Evolutionary conservation across 1,284 basidiomycete species (phyloP), one percentile per base, ranked within the genome.

Genomic region (Ceratobasidium sp.): DNA sequence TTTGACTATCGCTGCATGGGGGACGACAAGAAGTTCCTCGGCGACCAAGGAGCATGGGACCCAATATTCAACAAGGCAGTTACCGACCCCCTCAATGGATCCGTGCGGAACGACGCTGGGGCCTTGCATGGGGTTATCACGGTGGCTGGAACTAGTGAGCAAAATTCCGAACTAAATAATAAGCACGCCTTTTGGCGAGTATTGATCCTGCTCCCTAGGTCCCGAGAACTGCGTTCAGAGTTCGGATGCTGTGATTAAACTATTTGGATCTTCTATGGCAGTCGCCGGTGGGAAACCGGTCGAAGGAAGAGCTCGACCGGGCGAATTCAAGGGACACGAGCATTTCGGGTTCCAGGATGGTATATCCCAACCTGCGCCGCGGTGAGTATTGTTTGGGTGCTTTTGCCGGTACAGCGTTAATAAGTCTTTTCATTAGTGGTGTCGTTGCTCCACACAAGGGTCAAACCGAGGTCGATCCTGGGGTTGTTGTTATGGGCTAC

Each of bases 311-410:
- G 72, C 51, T 29, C 49, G 75, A 39, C 34, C 72, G 8, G 41
- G 39, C 22, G 9, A 43, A 4, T 43, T 65, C 41, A 48, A 49
- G n/a, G 74, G 69, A 5, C 62, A 71, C 11, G 75, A 76, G 34
- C 75, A 76, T 43, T 76, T 76, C 51, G 75, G 75, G 1, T 76
- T 61, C 56, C 14, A 31, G 8, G 75, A 76, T 46, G 75, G 75
- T 16, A 62, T 76, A 19, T 76, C 75, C 22, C 72, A 76, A 37
- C 75, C 75, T 24, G 72, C 63, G 14, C 43, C 64, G 16, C 51
- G 58, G 75, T 76, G 49, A 16, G 62, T 43, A n/a, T 9, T 48
- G 19, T 22, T 8, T 14, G 19, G 16, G 19, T 56, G 8, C 5
- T 9, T n/a, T 39, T 27, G 8, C 34, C 31, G 9, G n/a, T n/a